phyloP scores from a whole-genome alignment of 2,329 filamentous ascomycete species.

The Nannizziopsis barbatae region DNA sequence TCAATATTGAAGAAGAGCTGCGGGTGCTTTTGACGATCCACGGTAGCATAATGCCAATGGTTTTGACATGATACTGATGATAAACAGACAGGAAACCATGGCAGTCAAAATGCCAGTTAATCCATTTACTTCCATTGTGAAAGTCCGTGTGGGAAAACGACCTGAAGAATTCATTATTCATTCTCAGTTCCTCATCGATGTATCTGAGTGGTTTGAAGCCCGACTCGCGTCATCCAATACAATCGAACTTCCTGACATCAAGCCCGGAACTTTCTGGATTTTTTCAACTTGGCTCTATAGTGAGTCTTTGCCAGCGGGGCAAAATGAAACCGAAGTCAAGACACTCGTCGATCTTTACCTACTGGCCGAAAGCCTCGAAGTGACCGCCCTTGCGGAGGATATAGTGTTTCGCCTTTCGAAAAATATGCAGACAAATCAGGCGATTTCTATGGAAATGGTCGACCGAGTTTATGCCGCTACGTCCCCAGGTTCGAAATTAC shows the following conservation, averaged over 20 bases:
- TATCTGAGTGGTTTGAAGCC: neutral
- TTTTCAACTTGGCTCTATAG: constrained; percentile 9
- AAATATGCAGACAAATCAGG: neutral
- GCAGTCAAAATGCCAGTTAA: no score
- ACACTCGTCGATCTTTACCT: constrained; percentile 3
- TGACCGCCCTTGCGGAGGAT: neutral
- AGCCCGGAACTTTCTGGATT: constrained; percentile 3
- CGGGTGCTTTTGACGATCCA: no score
- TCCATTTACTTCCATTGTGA: constrained; percentile 2
- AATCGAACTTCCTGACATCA: constrained; percentile 2
- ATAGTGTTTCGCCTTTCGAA: neutral
- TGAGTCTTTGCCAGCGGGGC: neutral
- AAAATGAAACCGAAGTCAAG: neutral
- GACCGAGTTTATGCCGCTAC: neutral
- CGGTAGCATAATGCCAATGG: neutral
- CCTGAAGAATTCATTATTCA: constrained; percentile 9
- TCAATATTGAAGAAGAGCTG: no score
- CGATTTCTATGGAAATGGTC: neutral
- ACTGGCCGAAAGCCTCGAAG: constrained; percentile 4
- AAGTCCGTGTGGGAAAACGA: constrained; percentile 6
- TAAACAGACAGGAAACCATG: neutral
- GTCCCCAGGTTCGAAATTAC: neutral
- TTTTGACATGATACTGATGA: neutral
- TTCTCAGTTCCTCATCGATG: neutral
- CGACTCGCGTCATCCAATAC: neutral